Conservation (phyloP, 2,329 filamentous ascomycete species). For the Microthyrium microscopicum region DNA sequence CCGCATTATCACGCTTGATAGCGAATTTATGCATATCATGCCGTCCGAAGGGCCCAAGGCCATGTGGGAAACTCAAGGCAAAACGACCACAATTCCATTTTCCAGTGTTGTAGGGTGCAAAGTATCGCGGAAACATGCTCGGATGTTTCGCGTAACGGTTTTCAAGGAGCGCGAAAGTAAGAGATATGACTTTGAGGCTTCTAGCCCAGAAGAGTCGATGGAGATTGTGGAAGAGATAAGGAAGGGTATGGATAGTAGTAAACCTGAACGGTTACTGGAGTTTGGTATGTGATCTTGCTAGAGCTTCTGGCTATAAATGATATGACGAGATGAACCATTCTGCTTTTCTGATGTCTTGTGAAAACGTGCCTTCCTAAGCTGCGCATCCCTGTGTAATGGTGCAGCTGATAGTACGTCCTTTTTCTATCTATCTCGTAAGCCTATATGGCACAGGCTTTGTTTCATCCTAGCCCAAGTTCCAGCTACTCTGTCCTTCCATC, state of each 20-base stretch:
- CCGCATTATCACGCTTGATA: slow-evolving; percentile 61
- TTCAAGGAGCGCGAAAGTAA: slow-evolving; percentile 64
- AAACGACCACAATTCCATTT: slow-evolving; percentile 69
- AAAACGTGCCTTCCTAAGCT: no score
- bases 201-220: slow-evolving; percentile 51
- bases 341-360: no score
- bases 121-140: slow-evolving; percentile 62
- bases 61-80: slow-evolving; percentile 44
- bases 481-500: no score
- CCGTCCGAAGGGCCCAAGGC: slow-evolving; percentile 43
- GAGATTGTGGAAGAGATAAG: slow-evolving; percentile 67
- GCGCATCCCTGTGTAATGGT: no score
- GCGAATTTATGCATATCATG: slow-evolving; percentile 77
- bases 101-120: slow-evolving; percentile 70
- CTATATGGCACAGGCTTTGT: no score
- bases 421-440: no score
- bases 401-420: no score
- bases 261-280: slow-evolving; percentile 43
- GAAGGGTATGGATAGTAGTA: slow-evolving; percentile 56
- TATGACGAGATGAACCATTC: no score
- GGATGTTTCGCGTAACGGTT: slow-evolving; percentile 64
- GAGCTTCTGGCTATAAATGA: no score
- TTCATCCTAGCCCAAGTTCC: no score
- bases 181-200: slow-evolving; percentile 73
- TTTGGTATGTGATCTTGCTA: slow-evolving; percentile 9